phyloP scores from a whole-genome alignment of 169 alveolate genomes.

The Plasmodium malariae region DNA sequence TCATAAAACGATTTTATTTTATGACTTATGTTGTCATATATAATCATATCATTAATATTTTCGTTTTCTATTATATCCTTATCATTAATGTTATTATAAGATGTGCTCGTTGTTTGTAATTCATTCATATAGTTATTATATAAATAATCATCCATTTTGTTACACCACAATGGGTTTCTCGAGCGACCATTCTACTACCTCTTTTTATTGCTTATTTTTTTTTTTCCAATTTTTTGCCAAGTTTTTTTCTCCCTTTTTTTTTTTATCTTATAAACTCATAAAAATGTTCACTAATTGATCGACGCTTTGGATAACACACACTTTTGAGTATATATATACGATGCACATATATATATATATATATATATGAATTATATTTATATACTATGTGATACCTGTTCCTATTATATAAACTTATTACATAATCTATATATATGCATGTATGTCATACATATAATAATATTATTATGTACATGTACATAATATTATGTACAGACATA shows the following conservation, averaged over 20 bases:
- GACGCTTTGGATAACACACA: no score
- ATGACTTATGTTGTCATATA: neutral
- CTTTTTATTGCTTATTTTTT: neutral
- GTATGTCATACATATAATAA: no score
- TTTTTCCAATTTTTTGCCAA: neutral
- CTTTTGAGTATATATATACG: no score
- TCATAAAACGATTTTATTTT: slow-evolving; percentile 7
- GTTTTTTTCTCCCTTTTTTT: neutral
- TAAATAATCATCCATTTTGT: slow-evolving; percentile 17
- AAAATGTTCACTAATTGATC: no score
- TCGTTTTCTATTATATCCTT: slow-evolving; percentile 22
- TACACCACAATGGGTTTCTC: neutral
- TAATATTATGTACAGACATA: no score
- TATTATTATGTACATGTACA: no score
- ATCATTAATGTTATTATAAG: neutral
- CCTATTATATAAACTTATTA: no score
- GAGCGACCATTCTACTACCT: neutral
- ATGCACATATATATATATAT: no score
- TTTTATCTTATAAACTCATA: no score
- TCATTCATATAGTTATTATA: neutral
- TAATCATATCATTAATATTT: neutral
- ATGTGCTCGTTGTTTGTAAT: neutral
- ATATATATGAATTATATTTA: no score
- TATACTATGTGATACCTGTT: no score
- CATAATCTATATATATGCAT: no score